These are phyloP conservation scores for Ensete ventricosum DNA, from an alignment of 176 grass and related monocot genomes.

Conservation along the genomic window DNA sequence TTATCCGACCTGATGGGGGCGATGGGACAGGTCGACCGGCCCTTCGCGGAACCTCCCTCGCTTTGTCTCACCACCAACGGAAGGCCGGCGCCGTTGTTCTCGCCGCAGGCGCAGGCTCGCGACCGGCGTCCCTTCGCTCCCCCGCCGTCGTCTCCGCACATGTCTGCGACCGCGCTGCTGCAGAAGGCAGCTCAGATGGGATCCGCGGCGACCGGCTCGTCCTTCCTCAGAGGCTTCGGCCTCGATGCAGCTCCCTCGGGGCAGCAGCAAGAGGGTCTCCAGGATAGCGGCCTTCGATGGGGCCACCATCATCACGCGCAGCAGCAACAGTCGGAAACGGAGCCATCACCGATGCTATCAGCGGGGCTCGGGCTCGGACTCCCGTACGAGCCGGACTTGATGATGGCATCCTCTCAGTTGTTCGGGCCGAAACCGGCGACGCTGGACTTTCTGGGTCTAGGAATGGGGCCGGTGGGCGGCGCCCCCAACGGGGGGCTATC, in stretches of 20 bases:
- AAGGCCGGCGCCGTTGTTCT: constrained; percentile 34
- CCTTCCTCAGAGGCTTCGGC: constrained; percentile 63
- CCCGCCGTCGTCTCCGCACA: constrained; percentile 54
- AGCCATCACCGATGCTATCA: constrained; percentile 39
- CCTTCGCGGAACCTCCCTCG: constrained; percentile 31
- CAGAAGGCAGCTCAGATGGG: constrained; percentile 97
- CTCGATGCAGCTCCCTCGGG: constrained; percentile 29
- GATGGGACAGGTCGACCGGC: constrained; percentile 13
- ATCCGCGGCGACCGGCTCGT: constrained; percentile 48
- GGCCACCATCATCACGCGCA: background rate
- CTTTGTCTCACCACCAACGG: constrained; percentile 54
- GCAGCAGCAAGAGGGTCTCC: constrained; percentile 36
- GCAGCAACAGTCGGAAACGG: constrained; percentile 39
- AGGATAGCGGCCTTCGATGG: constrained; percentile 39
- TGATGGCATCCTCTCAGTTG: constrained; percentile 64
- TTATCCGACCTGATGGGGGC: constrained; percentile 21
- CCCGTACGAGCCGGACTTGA: constrained; percentile 56
- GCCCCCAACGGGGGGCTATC: constrained; percentile 35
- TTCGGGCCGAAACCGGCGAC: constrained; percentile 72
- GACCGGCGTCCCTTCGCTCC: constrained; percentile 42
- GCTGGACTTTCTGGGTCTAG: constrained; percentile 71
- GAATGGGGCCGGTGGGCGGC: constrained; percentile 50
- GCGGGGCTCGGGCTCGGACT: constrained; percentile 70
- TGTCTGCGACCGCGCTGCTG: constrained; percentile 84
- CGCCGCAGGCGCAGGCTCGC: constrained; percentile 13